Evolutionary conservation across 2,329 filamentous ascomycete species (phyloP).

Genomic region (Thielaviopsis ethacetica): DNA sequence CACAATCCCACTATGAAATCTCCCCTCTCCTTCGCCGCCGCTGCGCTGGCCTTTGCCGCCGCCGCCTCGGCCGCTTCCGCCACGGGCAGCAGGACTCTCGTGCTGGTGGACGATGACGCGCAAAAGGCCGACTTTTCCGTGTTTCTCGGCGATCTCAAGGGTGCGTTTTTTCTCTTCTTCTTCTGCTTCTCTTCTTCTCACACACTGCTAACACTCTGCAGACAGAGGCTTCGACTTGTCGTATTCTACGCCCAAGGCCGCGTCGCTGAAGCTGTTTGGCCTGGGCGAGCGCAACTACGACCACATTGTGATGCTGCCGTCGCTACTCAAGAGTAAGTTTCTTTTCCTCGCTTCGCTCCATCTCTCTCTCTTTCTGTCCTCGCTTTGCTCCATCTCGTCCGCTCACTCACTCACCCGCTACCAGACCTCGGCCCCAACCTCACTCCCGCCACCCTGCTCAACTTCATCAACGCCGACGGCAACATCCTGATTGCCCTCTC

Average conservation of each 20-base stretch:
- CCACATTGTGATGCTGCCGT: constrained; percentile 76
- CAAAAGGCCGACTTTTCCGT: constrained; percentile 73
- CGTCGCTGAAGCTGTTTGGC: constrained; percentile 61
- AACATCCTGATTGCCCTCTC: constrained; percentile 83
- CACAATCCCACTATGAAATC: constrained; percentile 46
- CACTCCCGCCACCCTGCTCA: constrained; percentile 69
- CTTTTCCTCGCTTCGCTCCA: no score
- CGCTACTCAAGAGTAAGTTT: constrained; percentile 66
- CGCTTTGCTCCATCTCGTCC: not conserved
- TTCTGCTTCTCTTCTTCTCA: no score
- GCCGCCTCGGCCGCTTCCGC: constrained; percentile 63
- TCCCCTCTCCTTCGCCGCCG: constrained; percentile 51
- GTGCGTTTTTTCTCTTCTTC: no score
- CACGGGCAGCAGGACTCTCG: constrained; percentile 63
- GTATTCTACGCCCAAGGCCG: constrained; percentile 71
- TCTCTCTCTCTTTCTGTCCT: not conserved
- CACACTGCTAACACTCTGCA: constrained; percentile 26
- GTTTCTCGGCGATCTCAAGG: constrained; percentile 57
- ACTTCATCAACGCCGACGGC: constrained; percentile 82
- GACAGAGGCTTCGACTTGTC: constrained; percentile 68
- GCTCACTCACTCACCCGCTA: constrained; percentile 3
- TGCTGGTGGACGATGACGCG: constrained; percentile 65
- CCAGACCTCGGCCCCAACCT: constrained; percentile 73
- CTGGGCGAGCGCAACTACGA: constrained; percentile 82
- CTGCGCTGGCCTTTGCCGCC: constrained; percentile 39